Evolutionary conservation across 208 protist genomes (phyloP).

Genomic region (Histomonas meleagridis): DNA sequence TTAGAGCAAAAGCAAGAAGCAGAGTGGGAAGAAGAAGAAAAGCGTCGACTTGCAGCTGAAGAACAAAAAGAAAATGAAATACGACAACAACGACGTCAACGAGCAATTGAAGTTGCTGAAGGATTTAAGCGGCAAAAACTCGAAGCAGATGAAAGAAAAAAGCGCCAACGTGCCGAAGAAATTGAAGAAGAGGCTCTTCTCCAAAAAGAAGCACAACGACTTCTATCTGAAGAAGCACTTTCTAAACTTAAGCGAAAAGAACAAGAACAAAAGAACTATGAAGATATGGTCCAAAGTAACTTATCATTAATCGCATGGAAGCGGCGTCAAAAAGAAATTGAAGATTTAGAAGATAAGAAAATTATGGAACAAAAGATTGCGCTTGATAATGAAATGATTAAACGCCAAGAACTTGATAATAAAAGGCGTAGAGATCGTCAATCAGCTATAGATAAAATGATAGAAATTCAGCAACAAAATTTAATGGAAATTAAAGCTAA

Average conservation of each 20-base stretch:
- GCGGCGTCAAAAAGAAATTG: neutral
- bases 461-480: neutral
- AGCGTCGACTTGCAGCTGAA: neutral
- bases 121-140: neutral
- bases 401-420: neutral
- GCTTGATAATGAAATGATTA: neutral
- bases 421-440: neutral
- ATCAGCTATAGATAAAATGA: neutral
- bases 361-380: neutral
- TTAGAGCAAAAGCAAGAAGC: neutral
- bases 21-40: neutral
- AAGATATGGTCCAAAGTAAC: neutral
- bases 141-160: neutral
- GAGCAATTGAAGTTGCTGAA: neutral
- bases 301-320: neutral
- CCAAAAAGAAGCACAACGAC: neutral
- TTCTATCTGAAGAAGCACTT: neutral
- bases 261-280: neutral
- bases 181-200: slow-evolving; percentile 1
- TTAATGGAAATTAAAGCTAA: neutral
- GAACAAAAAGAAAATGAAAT: neutral
- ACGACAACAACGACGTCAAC: neutral
- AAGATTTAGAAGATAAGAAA: neutral
- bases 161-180: neutral
- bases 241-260: neutral